Base-by-base conservation (phyloP, 768 basidiomycete species). In the Rhodotorula kratochvilovae region DNA sequence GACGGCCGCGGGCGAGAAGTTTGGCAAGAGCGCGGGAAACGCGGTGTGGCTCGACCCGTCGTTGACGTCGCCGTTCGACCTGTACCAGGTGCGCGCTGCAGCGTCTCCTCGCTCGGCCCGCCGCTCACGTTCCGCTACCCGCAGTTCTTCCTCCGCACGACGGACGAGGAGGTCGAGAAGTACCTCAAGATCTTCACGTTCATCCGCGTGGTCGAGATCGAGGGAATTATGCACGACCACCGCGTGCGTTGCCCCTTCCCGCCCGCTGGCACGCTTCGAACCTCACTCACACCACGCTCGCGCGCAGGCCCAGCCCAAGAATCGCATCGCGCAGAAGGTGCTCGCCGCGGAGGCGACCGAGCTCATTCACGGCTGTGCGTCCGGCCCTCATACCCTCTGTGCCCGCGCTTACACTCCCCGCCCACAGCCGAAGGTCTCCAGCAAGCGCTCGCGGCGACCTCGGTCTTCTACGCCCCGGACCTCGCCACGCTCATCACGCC, bases 11-110 rank as follows among this genome's bases (percentile, higher is more conserved):
- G 96, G 96, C 1, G 90, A 91, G 78, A 99, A 99, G 82, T 95
- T 98, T 80, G 96, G 95, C 13, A 99, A 99, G 84, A 93, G 90
- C 76, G 89, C 91, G 0, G 94, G 95, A 6, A 98, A 97, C 77
- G 95, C 95, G 3, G 82, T 99, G 2, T 97, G 95, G 90, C 82
- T 99, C 48, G 88, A 96, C 79, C 82, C 85, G 36, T 77, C 81
- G 21, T 79, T 90, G 78, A 98, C 95, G 5, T 90, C 89, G 73
- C 85, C 90, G 29, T 90, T 90, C 75, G 94, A 97, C 73, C 92
- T 99, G 77, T 98, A 97, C 78, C 96, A 99, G 83, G 95, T 90
- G 51, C 69, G 81, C n/a, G 2, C 4, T n/a, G 10, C 25, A 11
- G 13, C 35, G 19, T 27, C 29, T 10, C 0, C 36, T 8, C 27